Conservation (phyloP, 176 grass and related monocot species). For the Oryza punctata region DNA sequence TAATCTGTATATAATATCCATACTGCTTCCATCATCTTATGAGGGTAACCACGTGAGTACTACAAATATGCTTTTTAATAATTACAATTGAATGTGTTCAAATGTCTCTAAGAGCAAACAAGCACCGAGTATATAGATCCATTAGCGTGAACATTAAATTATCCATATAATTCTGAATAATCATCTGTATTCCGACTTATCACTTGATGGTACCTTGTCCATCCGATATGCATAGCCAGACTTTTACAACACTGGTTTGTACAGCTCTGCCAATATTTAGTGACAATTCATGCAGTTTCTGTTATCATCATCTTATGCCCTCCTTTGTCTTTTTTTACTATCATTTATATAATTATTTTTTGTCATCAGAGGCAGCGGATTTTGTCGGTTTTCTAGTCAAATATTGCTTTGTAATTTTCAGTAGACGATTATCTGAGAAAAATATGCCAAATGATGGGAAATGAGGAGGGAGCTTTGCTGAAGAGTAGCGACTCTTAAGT, state of each 20-base stretch:
- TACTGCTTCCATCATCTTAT: neutral
- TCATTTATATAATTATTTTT: conserved; percentile 1
- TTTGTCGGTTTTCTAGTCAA: neutral
- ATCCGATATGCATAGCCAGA: too few species aligned
- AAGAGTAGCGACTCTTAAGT: too few species aligned
- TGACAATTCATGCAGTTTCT: conserved; percentile 10
- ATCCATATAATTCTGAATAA: too few species aligned
- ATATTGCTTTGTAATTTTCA: neutral
- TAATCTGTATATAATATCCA: neutral
- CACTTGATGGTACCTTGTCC: too few species aligned
- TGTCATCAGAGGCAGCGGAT: neutral
- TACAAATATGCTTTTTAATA: neutral
- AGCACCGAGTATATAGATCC: too few species aligned
- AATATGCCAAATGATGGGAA: neutral
- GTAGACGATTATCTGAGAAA: neutral
- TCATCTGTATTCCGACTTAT: too few species aligned
- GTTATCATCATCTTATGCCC: neutral
- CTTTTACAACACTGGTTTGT: neutral
- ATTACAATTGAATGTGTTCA: neutral
- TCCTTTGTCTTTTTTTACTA: neutral
- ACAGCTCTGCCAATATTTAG: neutral
- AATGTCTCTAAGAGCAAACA: neutral
- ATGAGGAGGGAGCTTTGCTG: neutral
- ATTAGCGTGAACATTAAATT: too few species aligned
- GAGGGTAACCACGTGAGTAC: neutral